Base-by-base conservation (phyloP, 2,329 filamentous ascomycete species). In the Epichloe glyceriae region DNA sequence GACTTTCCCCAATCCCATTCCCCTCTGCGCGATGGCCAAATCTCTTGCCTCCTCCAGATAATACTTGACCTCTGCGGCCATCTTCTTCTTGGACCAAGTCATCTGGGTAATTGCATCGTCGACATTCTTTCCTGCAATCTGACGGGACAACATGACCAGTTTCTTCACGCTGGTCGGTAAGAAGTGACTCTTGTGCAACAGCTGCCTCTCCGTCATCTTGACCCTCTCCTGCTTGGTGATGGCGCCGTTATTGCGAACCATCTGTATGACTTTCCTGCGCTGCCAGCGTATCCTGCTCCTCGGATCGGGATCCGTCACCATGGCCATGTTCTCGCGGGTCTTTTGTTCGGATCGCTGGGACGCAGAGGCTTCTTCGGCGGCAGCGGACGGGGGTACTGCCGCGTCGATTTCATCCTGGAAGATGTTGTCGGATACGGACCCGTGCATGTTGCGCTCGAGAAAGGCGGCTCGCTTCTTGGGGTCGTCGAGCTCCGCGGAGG, bases 31-130 rank as follows among this genome's bases (percentile, higher is more conserved):
- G 57, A 95, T 74, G 37, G 93, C 93, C 61, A 84, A 73, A 62
- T 95, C 87, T 52, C 85, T 80, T 1, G 91, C 90, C 60, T 86
- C 78, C 62, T 93, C 80, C 17, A 98, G 73, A 62, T 93, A 86
- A 62, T 81, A 83, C 58, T 79, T 73, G 30, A 97, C 80, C 61
- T 95, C 88, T 57, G 79, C 74, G 6, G 91, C 87, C 56, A 85
- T 86, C 72, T 89, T 91, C 79, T 98, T 98, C 74, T 88, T 88
- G 67, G 85, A 91, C 72, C 91, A 97, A 51, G 84, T 80, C 88
- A 98, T 95, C 74, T 98, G 93, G 50, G 86, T 71, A 57, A 97
- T 87, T 14, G 93, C 93, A 37, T 98, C 90, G 52, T 94, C 88
- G 54, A 98, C 75, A n/a, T 84, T 83, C 78, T 96, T 97, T 57